Conservation (phyloP, 1,284 basidiomycete species). For the Pyrrhoderma lamaoense region DNA sequence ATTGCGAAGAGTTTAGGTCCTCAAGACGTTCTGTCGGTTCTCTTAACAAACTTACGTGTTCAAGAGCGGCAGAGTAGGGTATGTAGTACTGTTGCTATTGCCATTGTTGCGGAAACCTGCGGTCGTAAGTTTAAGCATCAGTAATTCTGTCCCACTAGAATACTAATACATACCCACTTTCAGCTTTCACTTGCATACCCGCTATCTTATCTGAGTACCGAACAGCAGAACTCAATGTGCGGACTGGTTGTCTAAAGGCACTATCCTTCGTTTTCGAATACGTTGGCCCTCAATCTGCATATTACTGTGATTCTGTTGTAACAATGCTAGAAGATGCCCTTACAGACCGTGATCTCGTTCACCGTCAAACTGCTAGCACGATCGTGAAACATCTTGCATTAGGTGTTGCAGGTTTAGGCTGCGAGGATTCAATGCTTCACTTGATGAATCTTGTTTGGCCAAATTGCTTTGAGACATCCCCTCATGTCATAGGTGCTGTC, state of each 20-base stretch:
- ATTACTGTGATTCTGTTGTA: slow-evolving; percentile 95
- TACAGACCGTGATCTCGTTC: slow-evolving; percentile 96
- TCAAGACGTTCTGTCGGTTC: slow-evolving; percentile 94
- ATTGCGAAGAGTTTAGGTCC: slow-evolving; percentile 99
- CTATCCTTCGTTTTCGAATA: slow-evolving; percentile 99
- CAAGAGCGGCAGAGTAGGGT: slow-evolving; percentile 99
- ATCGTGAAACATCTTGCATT: slow-evolving; percentile 98
- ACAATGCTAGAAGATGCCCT: slow-evolving; percentile 97
- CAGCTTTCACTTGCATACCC: slow-evolving; percentile 97
- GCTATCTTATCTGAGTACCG: slow-evolving; percentile 99
- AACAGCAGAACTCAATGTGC: slow-evolving; percentile 95
- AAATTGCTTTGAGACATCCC: slow-evolving; percentile 97
- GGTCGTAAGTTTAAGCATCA: slow-evolving; percentile 59
- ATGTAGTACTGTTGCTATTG: slow-evolving; percentile 97
- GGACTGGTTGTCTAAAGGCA: slow-evolving; percentile 98
- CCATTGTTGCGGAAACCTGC: slow-evolving; percentile 95
- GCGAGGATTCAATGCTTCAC: slow-evolving; percentile 96
- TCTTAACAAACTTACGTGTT: slow-evolving; percentile 94
- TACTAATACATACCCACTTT: slow-evolving; percentile 15
- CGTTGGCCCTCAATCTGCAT: slow-evolving; percentile 98
- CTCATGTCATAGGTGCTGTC: slow-evolving; percentile 95
- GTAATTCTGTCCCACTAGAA: slow-evolving; percentile 12
- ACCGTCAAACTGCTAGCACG: slow-evolving; percentile 97
- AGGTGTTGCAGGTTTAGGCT: slow-evolving; percentile 93
- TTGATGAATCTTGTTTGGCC: slow-evolving; percentile 99